Base-by-base conservation (phyloP, 768 basidiomycete species). In the Candolleomyces efflorescens region DNA sequence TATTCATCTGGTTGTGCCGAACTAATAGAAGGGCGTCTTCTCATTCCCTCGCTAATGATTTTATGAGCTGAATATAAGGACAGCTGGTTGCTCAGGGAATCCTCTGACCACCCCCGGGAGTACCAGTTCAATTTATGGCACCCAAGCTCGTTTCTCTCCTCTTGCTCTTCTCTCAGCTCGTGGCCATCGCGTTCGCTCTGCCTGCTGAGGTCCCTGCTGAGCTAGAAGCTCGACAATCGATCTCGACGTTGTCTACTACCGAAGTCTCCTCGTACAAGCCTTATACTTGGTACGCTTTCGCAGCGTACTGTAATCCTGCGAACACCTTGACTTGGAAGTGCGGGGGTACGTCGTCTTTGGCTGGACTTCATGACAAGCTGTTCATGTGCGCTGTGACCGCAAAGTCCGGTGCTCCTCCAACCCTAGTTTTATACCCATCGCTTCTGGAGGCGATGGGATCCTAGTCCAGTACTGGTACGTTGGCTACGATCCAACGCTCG, bases 301-400 rank as follows among this genome's bases (percentile, higher is more conserved):
- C 82, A 9, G 82, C 71, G 0, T 82, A 82, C 60, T 85, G 83
- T 54, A 43, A 64, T 5, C 69, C 80, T 17, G 54, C 72, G 1
- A 60, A 67, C 22, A 82, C 79, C 18, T 61, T 73, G 36, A 71
- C 75, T 20, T 85, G 84, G 83, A 62, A 74, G 24, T 84, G 82
- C 64, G 83, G 84, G 66, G 53, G 63, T 68, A 36, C 44, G 62
- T 54, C 44, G n/a, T 22, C n/a, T 3, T 20, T 20, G 12, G 12
- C 4, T 27, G 5, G 24, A 2, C 13, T 56, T 20, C 18, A 12
- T 3, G 17, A 1, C 17, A 47, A 2, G 12, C 36, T 39, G n/a
- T 5, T 10, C 17, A 18, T 17, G 10, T 1, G 5, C 51, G n/a
- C 12, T n/a, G 32, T n/a, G 5, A 22, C 26, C 36, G 36, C 41